These are phyloP conservation scores for Hydnum rufescens DNA, from an alignment of 768 basidiomycete species.

Conservation along the genomic window DNA sequence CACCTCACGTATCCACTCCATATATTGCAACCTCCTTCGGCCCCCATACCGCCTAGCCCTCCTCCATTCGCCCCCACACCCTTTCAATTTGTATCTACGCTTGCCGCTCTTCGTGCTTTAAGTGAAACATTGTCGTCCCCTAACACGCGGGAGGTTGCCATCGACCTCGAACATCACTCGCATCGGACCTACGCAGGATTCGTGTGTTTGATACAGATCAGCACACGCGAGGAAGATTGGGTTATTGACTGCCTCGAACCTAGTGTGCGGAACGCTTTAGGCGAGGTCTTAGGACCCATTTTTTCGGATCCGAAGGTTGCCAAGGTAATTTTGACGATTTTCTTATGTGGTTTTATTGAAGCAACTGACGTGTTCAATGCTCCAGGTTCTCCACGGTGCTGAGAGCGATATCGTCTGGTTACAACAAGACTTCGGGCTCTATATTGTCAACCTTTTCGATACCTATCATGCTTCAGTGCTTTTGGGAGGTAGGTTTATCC, in stretches of 20 bases:
- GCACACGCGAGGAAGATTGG: slow-evolving; percentile 67
- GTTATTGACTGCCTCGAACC: slow-evolving; percentile 57
- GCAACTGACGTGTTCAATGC: too few species aligned
- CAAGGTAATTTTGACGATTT: slow-evolving; percentile 32
- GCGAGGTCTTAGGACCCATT: slow-evolving; percentile 57
- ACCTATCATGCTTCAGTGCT: slow-evolving; percentile 87
- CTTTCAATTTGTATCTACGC: slow-evolving; percentile 51
- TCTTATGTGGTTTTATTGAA: neutral
- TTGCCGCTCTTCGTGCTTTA: slow-evolving; percentile 40
- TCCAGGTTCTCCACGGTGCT: slow-evolving; percentile 86
- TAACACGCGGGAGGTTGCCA: slow-evolving; percentile 57
- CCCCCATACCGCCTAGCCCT: slow-evolving; percentile 28
- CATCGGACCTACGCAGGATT: slow-evolving; percentile 73
- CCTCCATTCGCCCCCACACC: slow-evolving; percentile 42
- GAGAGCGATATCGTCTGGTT: slow-evolving; percentile 91
- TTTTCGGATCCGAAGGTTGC: slow-evolving; percentile 70
- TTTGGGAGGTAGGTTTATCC: slow-evolving; percentile 25
- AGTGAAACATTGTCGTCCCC: too few species aligned
- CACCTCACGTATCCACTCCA: slow-evolving; percentile 49
- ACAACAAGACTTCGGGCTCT: slow-evolving; percentile 87
- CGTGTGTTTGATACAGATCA: slow-evolving; percentile 84
- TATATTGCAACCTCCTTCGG: slow-evolving; percentile 31
- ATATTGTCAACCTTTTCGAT: slow-evolving; percentile 91
- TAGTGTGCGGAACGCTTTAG: slow-evolving; percentile 45
- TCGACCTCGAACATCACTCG: slow-evolving; percentile 89